Evolutionary conservation across 1,284 basidiomycete species (phyloP).

Genomic region (Rhodotorula sp.): DNA sequence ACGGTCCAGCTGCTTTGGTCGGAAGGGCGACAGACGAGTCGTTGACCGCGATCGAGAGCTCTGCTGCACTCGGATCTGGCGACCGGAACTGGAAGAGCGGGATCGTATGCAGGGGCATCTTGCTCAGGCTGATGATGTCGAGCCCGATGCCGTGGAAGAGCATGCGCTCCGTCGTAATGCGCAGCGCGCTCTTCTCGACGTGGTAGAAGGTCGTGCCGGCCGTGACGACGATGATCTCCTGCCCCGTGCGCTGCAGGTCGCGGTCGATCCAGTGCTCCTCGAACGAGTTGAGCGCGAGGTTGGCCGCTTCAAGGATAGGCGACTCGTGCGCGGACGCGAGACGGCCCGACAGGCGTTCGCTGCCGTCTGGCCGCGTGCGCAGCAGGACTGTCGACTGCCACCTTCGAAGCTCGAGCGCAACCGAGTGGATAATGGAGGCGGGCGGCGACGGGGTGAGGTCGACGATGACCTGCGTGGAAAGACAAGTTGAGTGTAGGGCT

Average conservation of each 20-base stretch:
- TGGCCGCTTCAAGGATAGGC: constrained; percentile 90
- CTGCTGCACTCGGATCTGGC: constrained; percentile 22
- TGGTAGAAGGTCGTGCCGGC: constrained; percentile 87
- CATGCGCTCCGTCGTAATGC: constrained; percentile 92
- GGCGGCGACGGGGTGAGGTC: constrained; percentile 63
- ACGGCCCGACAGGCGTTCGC: constrained; percentile 71
- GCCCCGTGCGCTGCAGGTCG: constrained; percentile 87
- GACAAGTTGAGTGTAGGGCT: constrained; percentile 51
- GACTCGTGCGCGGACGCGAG: constrained; percentile 90
- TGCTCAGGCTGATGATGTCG: constrained; percentile 86
- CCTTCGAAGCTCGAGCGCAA: constrained; percentile 29
- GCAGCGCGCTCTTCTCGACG: constrained; percentile 84
- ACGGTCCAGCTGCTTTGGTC: background rate
- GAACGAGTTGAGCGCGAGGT: constrained; percentile 86
- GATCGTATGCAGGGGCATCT: constrained; percentile 86
- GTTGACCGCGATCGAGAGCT: background rate
- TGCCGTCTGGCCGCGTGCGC: constrained; percentile 45
- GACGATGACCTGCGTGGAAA: constrained; percentile 67
- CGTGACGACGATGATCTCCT: constrained; percentile 81
- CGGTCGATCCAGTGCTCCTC: constrained; percentile 96
- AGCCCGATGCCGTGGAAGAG: constrained; percentile 90
- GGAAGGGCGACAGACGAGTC: background rate
- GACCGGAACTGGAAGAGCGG: constrained; percentile 49
- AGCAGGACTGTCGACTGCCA: constrained; percentile 43
- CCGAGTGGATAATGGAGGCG: constrained; percentile 19